A percentile compares a stretch with the other conserved stretches of the same genome.
These are phyloP conservation scores for Yarrowia divulgata DNA, from an alignment of 805 yeast genomes.

Conservation along the genomic window DNA sequence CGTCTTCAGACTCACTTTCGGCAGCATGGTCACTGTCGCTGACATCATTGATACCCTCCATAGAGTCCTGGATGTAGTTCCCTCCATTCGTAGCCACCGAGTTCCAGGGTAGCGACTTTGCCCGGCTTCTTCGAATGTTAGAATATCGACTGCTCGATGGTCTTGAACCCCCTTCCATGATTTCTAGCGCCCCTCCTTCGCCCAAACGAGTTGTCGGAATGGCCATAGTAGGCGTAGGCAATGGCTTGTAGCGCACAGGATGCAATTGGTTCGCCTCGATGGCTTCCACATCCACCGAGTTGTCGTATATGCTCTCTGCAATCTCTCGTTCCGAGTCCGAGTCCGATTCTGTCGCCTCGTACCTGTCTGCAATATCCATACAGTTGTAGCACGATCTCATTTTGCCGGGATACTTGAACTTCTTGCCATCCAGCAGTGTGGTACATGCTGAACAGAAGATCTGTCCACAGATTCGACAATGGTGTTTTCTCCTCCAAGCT, in stretches of 20 bases:
- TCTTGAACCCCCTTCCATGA: slow-evolving; percentile 49
- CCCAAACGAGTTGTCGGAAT: slow-evolving; percentile 84
- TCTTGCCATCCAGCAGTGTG: slow-evolving; percentile 68
- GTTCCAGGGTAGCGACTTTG: slow-evolving; percentile 30
- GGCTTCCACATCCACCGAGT: slow-evolving; percentile 30
- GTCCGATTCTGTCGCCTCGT: slow-evolving; percentile 52
- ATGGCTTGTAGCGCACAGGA: slow-evolving; percentile 48
- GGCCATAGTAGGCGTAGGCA: slow-evolving; percentile 74
- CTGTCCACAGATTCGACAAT: slow-evolving; percentile 95
- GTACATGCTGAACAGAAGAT: slow-evolving; percentile 90
- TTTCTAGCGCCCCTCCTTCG: slow-evolving; percentile 68
- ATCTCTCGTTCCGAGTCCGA: slow-evolving; percentile 31
- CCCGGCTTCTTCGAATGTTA: slow-evolving; percentile 21
- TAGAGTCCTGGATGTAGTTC: slow-evolving; percentile 30
- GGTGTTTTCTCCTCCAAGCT: slow-evolving; percentile 88
- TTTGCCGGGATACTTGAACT: slow-evolving; percentile 68
- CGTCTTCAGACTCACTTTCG: slow-evolving; percentile 44
- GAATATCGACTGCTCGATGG: slow-evolving; percentile 28
- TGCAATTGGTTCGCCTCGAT: slow-evolving; percentile 28
- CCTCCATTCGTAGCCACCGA: slow-evolving; percentile 29
- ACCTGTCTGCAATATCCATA: slow-evolving; percentile 64
- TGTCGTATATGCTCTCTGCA: slow-evolving; percentile 32
- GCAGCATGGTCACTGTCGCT: slow-evolving; percentile 35
- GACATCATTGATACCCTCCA: slow-evolving; percentile 25
- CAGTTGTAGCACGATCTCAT: slow-evolving; percentile 83